Evolutionary conservation across 2,329 filamentous ascomycete genomes (phyloP), one percentile per base, ranked within the genome.

Genomic region (Penicillium sp.): DNA sequence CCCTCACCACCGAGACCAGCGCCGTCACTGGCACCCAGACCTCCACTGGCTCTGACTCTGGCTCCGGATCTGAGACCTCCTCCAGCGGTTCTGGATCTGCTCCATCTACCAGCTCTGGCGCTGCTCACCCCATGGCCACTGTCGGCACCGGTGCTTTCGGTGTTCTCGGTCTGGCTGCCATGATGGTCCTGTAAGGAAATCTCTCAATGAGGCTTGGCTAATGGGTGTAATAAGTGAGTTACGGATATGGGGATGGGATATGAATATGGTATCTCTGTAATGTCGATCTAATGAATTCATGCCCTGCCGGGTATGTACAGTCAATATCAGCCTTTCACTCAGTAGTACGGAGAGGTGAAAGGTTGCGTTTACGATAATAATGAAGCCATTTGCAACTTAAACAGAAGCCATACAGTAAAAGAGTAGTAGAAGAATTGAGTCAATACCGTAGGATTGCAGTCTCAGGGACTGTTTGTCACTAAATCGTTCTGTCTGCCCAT

Each of bases 141-240:
- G 53, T 68, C 41, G 68, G 70, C 52, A 69, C 62, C 43, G 71
- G 70, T 56, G 70, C 68, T 43, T 68, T 70, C 31, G 77, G 77
- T 53, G 68, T 71, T 47, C 68, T 77, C 35, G 78, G 77, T 60
- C 63, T 80, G 33, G 75, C 73, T 54, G 78, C 76, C 53, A 61
- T 79, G 53, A 63, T 79, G 54, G 65, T 74, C 27, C 66, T 78
- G 63, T 79, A 75, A 56, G 41, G 48, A 14, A n/a, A 22, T 29
- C 14, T 22, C 10, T 9, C 10, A 53, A 8, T n/a, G 5, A 3
- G 22, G 14, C 6, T 21, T 35, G 26, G 53, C 35, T 24, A 57
- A 56, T 26, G 26, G 5, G 22, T 53, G 48, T 52, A 39, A 56
- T 57, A 48, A 43, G 58, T 56, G 59, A 58, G 52, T 61, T 61